Evolutionary conservation across 352 stramenopile species (phyloP), one percentile per base, ranked within the genome.

Genomic region (Pythium periplocum): DNA sequence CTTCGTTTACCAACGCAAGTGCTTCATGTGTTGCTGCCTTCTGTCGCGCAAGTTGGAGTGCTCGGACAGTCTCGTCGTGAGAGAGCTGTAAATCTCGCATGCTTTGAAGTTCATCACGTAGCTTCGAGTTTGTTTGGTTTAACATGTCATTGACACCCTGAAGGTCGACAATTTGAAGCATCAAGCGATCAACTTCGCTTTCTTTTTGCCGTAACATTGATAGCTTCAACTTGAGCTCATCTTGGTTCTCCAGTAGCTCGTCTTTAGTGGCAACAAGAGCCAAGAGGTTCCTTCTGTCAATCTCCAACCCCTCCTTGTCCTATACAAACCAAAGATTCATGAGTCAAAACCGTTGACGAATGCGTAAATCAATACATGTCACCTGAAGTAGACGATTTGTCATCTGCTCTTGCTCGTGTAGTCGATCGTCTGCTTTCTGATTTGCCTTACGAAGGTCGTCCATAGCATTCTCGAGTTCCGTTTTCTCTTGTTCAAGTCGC

Each of bases 21-120:
- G 79, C 79, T 50, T 90, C 79, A 32, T 90, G 67, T 0, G 62
- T 84, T 2, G 66, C 74, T 32, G 72, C 65, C 38, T 84, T 87
- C 53, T 86, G 68, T 7, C 79, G 51, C 17, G 68, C 76, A n/a
- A 85, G 71, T 45, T 90, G 79, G 7, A 90, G 67, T 10, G 71
- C 76, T 57, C 83, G 76, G 3, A 90, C 79, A n/a, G 76, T 90
- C 6, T 90, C 79, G 37, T 90, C 79, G 11, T 90, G 68, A 5
- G 79, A 90, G 4, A 86, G 61, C 40, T 82, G 67, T 30, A 72
- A 17, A 47, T 59, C 48, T 36, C 43, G 52, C 7, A 78, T 44
- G 30, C 43, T 62, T 17, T 65, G 32, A 1, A 80, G 37, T 48
- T 86, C 69, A 1, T 55, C 47, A 46, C 69, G 62, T 12, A 71